Conservation (phyloP, 345 rosid genomes). For the Populus deltoides region DNA sequence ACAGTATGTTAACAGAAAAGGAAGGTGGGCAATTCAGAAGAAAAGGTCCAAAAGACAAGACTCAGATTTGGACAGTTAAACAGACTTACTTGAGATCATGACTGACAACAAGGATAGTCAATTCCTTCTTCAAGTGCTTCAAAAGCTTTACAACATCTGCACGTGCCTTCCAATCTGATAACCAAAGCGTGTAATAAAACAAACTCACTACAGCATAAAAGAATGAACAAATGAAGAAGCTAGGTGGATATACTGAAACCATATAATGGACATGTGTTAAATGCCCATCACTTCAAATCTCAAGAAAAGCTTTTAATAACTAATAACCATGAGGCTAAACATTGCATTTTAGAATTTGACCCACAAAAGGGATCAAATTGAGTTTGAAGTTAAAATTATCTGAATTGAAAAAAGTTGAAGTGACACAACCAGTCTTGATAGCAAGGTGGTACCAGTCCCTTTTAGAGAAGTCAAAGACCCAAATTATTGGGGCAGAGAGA, state of each 20-base stretch:
- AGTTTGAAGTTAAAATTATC: not conserved
- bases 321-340: not conserved
- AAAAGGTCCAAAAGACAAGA: not conserved
- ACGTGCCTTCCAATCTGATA: slow-evolving; percentile 88
- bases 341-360: not conserved
- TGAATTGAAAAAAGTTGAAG: not conserved
- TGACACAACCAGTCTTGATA: not conserved
- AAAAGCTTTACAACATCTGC: slow-evolving; percentile 87
- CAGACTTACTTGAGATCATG: slow-evolving; percentile 80
- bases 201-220: not conserved
- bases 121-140: slow-evolving; percentile 77
- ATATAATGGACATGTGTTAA: not conserved
- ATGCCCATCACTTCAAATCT: not conserved
- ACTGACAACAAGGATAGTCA: slow-evolving; percentile 83
- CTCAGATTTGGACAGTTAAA: not conserved
- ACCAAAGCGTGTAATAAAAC: slow-evolving; percentile 8
- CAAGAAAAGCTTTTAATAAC: not conserved
- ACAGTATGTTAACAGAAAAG: not conserved
- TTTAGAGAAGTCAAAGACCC: not conserved
- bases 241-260: not conserved
- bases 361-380: not conserved
- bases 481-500: not conserved
- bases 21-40: not conserved
- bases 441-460: not conserved
- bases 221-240: slow-evolving; percentile 1